phyloP scores from a whole-genome alignment of 192 early-diverging fungal species.

The Podochytrium sp. region DNA sequence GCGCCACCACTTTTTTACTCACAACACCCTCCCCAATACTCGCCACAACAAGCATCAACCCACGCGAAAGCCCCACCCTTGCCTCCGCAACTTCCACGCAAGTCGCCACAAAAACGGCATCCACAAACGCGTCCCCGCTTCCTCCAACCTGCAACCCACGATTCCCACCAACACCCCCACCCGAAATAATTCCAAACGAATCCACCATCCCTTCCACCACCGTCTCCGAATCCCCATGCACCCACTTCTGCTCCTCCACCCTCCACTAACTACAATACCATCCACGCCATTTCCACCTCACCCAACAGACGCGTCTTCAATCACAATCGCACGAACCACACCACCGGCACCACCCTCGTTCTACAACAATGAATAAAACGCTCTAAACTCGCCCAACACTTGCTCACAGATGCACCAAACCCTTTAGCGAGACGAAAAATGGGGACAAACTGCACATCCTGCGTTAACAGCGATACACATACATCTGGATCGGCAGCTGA shows the following conservation, averaged over 20 bases:
- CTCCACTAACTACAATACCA: too few relatives aligned
- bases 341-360: background rate
- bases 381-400: constrained; percentile 30
- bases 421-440: constrained; percentile 33
- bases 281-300: background rate
- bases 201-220: background rate
- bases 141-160: background rate
- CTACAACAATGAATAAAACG: constrained; percentile 18
- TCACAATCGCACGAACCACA: constrained; percentile 11
- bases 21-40: background rate
- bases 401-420: constrained; percentile 29
- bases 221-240: background rate
- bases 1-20: background rate
- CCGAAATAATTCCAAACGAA: background rate
- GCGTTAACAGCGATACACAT: constrained; percentile 27
- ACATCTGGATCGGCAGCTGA: constrained; percentile 12
- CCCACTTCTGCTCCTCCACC: background rate
- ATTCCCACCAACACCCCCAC: background rate
- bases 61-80: background rate
- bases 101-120: background rate
- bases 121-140: background rate
- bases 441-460: constrained; percentile 30
- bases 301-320: constrained; percentile 23
- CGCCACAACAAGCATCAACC: background rate
- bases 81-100: background rate